Evolutionary conservation across 176 grass and related monocot species (phyloP).

Genomic region (Chrysopogon serrulatus): DNA sequence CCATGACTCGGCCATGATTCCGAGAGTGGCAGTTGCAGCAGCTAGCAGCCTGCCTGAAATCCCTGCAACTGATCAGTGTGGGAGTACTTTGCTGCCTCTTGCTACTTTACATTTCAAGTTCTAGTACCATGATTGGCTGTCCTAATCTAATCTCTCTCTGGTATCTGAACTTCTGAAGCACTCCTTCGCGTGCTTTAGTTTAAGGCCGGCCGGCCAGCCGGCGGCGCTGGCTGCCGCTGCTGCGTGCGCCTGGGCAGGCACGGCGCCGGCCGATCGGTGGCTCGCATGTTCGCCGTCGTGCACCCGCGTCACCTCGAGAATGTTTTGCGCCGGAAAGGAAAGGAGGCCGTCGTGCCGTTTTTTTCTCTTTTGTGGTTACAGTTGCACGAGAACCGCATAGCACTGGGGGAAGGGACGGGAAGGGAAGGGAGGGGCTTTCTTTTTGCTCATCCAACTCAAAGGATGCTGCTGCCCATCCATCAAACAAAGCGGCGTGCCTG

Average conservation of each 20-base stretch:
- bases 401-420: background rate
- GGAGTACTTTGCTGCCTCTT: conserved; percentile 12
- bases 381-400: background rate
- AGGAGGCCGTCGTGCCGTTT: background rate
- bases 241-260: background rate
- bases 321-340: conserved; percentile 33
- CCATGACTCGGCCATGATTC: conserved; percentile 30
- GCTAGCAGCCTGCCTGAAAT: background rate
- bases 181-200: background rate
- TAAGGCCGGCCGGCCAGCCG: background rate
- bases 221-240: background rate
- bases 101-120: too few relatives aligned
- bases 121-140: conserved; percentile 1
- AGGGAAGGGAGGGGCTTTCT: background rate
- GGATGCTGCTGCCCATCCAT: background rate
- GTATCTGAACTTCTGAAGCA: background rate
- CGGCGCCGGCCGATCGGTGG: background rate
- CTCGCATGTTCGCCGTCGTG: conserved; percentile 30
- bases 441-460: conserved; percentile 25
- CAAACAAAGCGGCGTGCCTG: conserved; percentile 15
- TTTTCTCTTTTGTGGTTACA: background rate
- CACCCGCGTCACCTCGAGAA: conserved; percentile 10
- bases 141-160: background rate
- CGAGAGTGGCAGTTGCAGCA: background rate
- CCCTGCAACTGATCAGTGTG: background rate